A percentile compares a stretch with the other conserved stretches of the same genome.
These are phyloP conservation scores for Phytophthora sojae DNA, from an alignment of 352 stramenopile species.

Conservation along the genomic window DNA sequence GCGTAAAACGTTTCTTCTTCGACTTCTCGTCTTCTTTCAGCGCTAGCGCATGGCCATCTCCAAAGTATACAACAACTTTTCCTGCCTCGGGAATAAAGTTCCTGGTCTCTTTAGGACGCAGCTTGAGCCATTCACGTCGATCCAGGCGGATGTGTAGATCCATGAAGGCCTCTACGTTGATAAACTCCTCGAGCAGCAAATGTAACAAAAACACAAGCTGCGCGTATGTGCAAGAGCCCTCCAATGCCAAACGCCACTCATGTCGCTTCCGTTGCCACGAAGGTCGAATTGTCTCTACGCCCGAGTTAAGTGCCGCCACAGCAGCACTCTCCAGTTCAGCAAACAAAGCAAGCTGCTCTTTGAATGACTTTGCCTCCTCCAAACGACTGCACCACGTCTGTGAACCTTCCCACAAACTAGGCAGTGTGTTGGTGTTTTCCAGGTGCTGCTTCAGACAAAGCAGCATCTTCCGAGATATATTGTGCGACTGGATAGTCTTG, in stretches of 20 bases:
- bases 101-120: slow-evolving; percentile 70
- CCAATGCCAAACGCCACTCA: slow-evolving; percentile 73
- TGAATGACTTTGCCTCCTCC: slow-evolving; percentile 38
- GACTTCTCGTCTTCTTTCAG: slow-evolving; percentile 82
- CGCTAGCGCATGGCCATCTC: slow-evolving; percentile 77
- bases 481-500: slow-evolving; percentile 48
- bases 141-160: slow-evolving; percentile 77
- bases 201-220: slow-evolving; percentile 80
- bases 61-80: slow-evolving; percentile 79
- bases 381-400: slow-evolving; percentile 56
- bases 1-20: slow-evolving; percentile 78
- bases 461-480: slow-evolving; percentile 69
- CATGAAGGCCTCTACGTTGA: slow-evolving; percentile 84
- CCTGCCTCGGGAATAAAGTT: slow-evolving; percentile 84
- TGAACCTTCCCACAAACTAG: slow-evolving; percentile 53
- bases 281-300: slow-evolving; percentile 63
- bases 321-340: slow-evolving; percentile 66
- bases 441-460: slow-evolving; percentile 68
- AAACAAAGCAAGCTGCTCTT: slow-evolving; percentile 55
- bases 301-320: slow-evolving; percentile 43
- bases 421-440: slow-evolving; percentile 57
- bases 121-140: slow-evolving; percentile 80
- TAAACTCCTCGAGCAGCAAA: slow-evolving; percentile 77
- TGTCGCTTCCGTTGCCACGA: slow-evolving; percentile 83
- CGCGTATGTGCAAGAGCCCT: slow-evolving; percentile 71